Conservation (phyloP, 192 early-diverging fungal species). For the Entomortierella beljakovae region DNA sequence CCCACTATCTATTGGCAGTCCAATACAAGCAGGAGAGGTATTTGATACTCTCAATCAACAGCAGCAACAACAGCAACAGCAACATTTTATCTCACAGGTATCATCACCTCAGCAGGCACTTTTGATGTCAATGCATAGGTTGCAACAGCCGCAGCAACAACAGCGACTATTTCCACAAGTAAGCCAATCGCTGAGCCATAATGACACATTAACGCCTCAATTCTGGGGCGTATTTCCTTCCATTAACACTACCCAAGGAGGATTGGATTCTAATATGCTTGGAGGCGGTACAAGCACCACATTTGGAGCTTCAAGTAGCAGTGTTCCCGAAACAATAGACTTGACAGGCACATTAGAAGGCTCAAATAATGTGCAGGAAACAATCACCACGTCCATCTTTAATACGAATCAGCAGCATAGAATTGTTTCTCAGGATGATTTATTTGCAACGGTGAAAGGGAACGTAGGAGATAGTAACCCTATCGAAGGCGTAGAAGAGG, state of each 20-base stretch:
- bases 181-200: not conserved
- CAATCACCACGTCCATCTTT: not conserved
- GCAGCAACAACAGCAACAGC: constrained; percentile 13
- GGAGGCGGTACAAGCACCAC: not conserved
- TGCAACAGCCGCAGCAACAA: constrained; percentile 1
- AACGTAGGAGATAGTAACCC: not conserved
- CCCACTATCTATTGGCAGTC: not conserved
- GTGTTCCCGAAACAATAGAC: not conserved
- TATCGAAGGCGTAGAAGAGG: constrained; percentile 1
- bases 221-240: constrained; percentile 29
- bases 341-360: not conserved
- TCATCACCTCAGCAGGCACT: constrained; percentile 1
- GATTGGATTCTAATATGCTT: not conserved
- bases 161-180: not conserved
- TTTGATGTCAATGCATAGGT: constrained; percentile 6
- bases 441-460: not conserved
- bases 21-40: not conserved
- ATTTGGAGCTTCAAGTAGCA: not conserved
- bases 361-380: not conserved
- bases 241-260: not conserved
- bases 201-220: constrained; percentile 7
- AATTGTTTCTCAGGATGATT: not conserved
- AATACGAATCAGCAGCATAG: constrained; percentile 1
- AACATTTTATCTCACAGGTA: not conserved
- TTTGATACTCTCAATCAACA: constrained; percentile 11